A percentile compares a stretch with the other conserved stretches of the same genome.
phyloP scores from a whole-genome alignment of 805 yeast species.

The Tanozyma kutaoensis region DNA sequence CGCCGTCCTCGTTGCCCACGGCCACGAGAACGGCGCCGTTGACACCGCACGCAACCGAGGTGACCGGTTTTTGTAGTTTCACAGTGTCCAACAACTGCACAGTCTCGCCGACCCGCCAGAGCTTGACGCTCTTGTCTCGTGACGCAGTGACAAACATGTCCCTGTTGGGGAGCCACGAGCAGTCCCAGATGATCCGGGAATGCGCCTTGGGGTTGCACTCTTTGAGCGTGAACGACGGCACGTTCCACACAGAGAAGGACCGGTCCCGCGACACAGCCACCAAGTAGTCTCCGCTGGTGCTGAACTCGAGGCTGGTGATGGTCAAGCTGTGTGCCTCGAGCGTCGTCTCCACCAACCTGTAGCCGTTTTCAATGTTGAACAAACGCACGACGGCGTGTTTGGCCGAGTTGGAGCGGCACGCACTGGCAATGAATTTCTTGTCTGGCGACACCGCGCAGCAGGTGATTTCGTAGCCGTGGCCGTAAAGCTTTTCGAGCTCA shows the following conservation, averaged over 20 bases:
- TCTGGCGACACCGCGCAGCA: conserved; percentile 62
- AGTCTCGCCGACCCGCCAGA: conserved; percentile 41
- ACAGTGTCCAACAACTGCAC: conserved; percentile 22
- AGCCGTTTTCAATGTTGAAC: conserved; percentile 47
- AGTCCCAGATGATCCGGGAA: conserved; percentile 88
- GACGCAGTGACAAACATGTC: conserved; percentile 66
- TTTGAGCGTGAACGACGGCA: conserved; percentile 22
- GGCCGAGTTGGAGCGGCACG: conserved; percentile 79
- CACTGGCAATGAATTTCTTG: conserved; percentile 58
- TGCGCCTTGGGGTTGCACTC: conserved; percentile 64
- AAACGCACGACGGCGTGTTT: conserved; percentile 79
- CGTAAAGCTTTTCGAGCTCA: conserved; percentile 86
- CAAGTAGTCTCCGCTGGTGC: conserved; percentile 50
- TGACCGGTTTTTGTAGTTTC: conserved; percentile 46
- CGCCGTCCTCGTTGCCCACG: conserved; percentile 80
- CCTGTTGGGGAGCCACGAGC: conserved; percentile 59
- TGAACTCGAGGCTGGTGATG: conserved; percentile 69
- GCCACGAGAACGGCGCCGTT: conserved; percentile 28
- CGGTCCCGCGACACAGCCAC: conserved; percentile 85
- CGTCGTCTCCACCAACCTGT: conserved; percentile 29
- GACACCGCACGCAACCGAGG: conserved; percentile 47
- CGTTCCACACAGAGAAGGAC: conserved; percentile 54
- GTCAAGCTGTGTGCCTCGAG: conserved; percentile 71
- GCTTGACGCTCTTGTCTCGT: conserved; percentile 68
- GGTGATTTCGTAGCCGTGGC: conserved; percentile 93